These are phyloP conservation scores for Oryza officinalis DNA, from an alignment of 176 grass and related monocot species.

Conservation along the genomic window DNA sequence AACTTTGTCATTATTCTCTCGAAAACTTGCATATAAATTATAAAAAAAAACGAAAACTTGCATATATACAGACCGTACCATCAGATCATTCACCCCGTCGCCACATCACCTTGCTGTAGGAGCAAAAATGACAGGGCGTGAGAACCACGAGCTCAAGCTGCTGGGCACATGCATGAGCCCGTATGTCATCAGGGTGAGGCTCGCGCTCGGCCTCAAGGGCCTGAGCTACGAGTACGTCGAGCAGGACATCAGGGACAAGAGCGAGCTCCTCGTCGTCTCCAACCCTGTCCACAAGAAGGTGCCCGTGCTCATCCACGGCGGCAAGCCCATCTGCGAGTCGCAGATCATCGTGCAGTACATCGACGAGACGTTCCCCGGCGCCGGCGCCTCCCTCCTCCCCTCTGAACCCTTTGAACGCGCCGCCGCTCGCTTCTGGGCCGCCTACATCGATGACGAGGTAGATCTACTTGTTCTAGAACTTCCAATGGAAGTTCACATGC, in stretches of 20 bases:
- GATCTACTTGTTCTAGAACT: background rate
- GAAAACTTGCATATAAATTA: too few relatives aligned
- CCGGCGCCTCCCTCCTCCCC: conserved; percentile 31
- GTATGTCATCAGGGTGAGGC: conserved; percentile 35
- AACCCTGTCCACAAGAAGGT: conserved; percentile 66
- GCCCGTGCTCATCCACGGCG: conserved; percentile 55
- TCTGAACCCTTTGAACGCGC: conserved; percentile 47
- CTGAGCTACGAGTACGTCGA: conserved; percentile 50
- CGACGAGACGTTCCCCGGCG: conserved; percentile 46
- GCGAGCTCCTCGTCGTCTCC: conserved; percentile 40
- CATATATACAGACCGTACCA: background rate
- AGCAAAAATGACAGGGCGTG: conserved; percentile 5
- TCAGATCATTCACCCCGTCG: background rate
- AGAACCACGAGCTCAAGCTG: conserved; percentile 37
- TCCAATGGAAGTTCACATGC: background rate
- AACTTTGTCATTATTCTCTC: background rate
- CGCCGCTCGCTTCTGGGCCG: conserved; percentile 48
- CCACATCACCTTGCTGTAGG: background rate
- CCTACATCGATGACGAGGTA: conserved; percentile 55
- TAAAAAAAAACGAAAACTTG: too few relatives aligned
- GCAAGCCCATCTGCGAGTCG: conserved; percentile 50
- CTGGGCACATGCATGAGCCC: conserved; percentile 35
- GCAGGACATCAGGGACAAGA: conserved; percentile 51
- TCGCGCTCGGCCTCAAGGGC: conserved; percentile 58
- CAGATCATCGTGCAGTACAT: conserved; percentile 62